A percentile compares a stretch with the other conserved stretches of the same genome.
These are phyloP conservation scores for Verticillium alfalfae DNA, from an alignment of 2,329 filamentous ascomycete genomes.

Conservation along the genomic window DNA sequence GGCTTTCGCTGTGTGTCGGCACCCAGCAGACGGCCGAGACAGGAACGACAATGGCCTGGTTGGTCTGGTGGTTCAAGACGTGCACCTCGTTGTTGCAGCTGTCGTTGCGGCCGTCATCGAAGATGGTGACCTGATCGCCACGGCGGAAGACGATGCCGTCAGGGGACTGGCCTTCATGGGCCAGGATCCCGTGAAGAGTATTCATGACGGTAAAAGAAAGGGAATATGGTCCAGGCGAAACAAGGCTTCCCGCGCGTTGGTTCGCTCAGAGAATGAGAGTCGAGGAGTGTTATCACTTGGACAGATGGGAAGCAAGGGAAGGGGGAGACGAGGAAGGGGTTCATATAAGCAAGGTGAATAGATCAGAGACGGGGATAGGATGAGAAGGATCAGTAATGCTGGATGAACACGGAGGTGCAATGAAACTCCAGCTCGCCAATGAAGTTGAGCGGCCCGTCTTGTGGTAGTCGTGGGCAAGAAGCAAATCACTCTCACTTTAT, in stretches of 20 bases:
- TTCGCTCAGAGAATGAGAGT: not conserved
- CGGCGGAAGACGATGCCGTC: slow-evolving; percentile 6
- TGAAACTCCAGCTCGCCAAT: not conserved
- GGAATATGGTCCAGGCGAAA: not conserved
- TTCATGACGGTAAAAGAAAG: slow-evolving; percentile 5
- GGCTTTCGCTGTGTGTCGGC: slow-evolving; percentile 4
- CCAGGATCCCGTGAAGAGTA: slow-evolving; percentile 7
- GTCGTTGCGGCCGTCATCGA: slow-evolving; percentile 6
- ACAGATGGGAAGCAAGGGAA: not conserved
- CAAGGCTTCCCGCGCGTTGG: not conserved
- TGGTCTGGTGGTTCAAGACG: slow-evolving; percentile 8
- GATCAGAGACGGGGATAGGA: not conserved
- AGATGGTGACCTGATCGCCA: slow-evolving; percentile 7
- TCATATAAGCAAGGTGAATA: not conserved
- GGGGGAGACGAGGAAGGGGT: not conserved
- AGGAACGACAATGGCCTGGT: slow-evolving; percentile 7
- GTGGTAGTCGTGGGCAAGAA: not conserved
- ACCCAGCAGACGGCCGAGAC: slow-evolving; percentile 10
- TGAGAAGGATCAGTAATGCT: not conserved
- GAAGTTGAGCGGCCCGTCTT: not conserved
- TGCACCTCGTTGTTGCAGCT: slow-evolving; percentile 1
- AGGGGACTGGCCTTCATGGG: slow-evolving; percentile 7
- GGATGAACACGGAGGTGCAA: not conserved
- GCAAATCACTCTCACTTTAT: not conserved
- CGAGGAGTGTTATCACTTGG: not conserved